These are phyloP conservation scores for Gymnopilus dilepis DNA, from an alignment of 768 basidiomycete genomes.

Conservation along the genomic window DNA sequence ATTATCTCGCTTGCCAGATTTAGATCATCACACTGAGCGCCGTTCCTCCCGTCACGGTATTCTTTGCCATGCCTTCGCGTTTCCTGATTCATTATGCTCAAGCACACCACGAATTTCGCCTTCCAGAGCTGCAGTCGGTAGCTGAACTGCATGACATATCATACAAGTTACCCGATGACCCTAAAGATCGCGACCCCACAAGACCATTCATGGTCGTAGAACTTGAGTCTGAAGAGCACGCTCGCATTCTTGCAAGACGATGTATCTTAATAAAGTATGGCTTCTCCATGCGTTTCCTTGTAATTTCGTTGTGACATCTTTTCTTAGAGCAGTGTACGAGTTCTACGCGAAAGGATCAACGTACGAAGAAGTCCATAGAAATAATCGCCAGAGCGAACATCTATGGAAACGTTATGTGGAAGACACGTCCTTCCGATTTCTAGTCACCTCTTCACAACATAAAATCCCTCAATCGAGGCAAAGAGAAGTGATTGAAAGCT, in stretches of 20 bases:
- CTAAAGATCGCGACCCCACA: constrained; percentile 53
- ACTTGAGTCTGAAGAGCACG: constrained; percentile 75
- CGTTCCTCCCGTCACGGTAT: neutral
- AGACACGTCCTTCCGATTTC: constrained; percentile 82
- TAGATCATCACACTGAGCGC: neutral
- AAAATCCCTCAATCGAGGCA: constrained; percentile 73
- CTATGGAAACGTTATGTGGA: constrained; percentile 65
- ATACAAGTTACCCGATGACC: constrained; percentile 50
- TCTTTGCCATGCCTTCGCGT: constrained; percentile 32
- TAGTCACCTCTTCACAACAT: constrained; percentile 76
- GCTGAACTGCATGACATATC: constrained; percentile 75
- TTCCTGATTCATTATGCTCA: constrained; percentile 81
- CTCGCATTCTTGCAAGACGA: constrained; percentile 69
- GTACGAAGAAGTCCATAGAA: constrained; percentile 73
- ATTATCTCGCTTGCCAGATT: neutral
- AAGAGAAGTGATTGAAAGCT: constrained; percentile 72
- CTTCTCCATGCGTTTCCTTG: constrained; percentile 7
- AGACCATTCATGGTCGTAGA: constrained; percentile 79
- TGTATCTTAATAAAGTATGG: constrained; percentile 87
- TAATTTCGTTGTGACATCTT: constrained; percentile 3
- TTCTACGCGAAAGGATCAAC: constrained; percentile 73
- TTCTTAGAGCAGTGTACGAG: constrained; percentile 71
- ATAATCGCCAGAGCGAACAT: constrained; percentile 45
- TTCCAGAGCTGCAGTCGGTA: constrained; percentile 83
- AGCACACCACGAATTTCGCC: constrained; percentile 78